Percentiles rank a stretch among this genome's conserved stretches.
Evolutionary conservation across 1,284 basidiomycete species (phyloP).

Genomic region (Sanghuangporus weigelae): DNA sequence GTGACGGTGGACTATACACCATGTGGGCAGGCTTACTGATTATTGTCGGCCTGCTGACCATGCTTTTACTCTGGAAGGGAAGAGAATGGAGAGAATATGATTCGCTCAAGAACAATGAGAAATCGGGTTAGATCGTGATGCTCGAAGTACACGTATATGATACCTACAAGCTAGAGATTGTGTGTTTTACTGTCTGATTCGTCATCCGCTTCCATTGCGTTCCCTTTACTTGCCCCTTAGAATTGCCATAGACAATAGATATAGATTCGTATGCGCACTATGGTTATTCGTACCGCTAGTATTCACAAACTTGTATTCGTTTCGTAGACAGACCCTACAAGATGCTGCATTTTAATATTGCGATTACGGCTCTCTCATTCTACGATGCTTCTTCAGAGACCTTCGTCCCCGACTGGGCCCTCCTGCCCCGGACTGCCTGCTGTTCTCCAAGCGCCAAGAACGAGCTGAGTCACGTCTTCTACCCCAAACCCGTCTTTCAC

Average conservation of each 20-base stretch:
- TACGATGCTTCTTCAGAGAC: neutral
- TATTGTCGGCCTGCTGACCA: slow-evolving; percentile 45
- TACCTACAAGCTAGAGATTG: neutral
- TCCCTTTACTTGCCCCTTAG: neutral
- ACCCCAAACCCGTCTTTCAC: slow-evolving; percentile 80
- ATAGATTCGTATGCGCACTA: neutral
- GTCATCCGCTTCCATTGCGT: neutral
- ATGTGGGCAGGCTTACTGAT: slow-evolving; percentile 61
- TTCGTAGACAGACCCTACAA: too few species aligned
- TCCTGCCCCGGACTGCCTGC: slow-evolving; percentile 65
- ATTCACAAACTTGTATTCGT: too few species aligned
- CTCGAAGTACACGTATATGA: neutral
- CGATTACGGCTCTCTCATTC: too few species aligned
- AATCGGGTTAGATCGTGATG: neutral
- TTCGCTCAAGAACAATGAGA: slow-evolving; percentile 24
- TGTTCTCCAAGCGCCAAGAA: slow-evolving; percentile 82
- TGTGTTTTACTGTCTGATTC: neutral
- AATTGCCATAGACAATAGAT: neutral
- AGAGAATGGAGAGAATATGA: slow-evolving; percentile 35
- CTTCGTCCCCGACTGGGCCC: slow-evolving; percentile 40
- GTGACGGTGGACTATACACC: slow-evolving; percentile 73
- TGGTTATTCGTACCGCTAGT: neutral
- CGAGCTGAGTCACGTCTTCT: slow-evolving; percentile 76
- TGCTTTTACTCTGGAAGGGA: slow-evolving; percentile 46
- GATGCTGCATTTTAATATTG: too few species aligned